phyloP scores from a whole-genome alignment of 2,329 filamentous ascomycete genomes.

The Fusarium irregulare region DNA sequence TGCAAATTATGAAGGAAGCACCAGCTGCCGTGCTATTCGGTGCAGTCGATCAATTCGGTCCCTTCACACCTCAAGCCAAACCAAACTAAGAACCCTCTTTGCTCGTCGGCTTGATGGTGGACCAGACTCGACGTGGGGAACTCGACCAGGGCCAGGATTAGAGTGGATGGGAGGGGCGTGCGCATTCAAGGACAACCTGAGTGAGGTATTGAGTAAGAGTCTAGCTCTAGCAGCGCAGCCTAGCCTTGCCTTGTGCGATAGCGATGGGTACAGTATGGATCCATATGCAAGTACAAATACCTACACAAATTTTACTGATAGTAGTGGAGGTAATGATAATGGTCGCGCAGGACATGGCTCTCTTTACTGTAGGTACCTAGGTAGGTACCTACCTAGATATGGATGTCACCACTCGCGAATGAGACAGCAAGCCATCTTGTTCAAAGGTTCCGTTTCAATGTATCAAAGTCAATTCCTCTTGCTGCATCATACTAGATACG shows the following conservation, averaged over 20 bases:
- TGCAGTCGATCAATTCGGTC: constrained; percentile 35
- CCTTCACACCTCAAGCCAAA: constrained; percentile 34
- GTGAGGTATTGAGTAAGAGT: background rate
- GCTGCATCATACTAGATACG: background rate
- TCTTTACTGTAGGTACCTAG: background rate
- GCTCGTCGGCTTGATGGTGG: constrained; percentile 30
- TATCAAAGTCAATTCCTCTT: background rate
- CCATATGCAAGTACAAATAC: constrained; percentile 9
- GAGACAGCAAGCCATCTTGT: background rate
- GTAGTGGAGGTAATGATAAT: constrained; percentile 4
- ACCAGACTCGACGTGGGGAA: constrained; percentile 37
- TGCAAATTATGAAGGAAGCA: constrained; percentile 45
- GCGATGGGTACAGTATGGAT: constrained; percentile 13
- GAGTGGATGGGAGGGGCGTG: constrained; percentile 37
- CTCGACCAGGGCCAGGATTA: constrained; percentile 26
- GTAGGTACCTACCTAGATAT: too few species aligned
- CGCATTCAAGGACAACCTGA: constrained; percentile 4
- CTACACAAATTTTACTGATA: constrained; percentile 34
- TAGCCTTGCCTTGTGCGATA: background rate
- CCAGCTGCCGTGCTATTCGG: constrained; percentile 32
- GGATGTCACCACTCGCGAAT: background rate
- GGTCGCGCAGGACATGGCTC: background rate
- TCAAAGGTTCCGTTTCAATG: too few species aligned
- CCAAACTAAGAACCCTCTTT: constrained; percentile 36
- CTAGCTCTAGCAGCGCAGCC: background rate